These are phyloP conservation scores for Castanopsis chinensis DNA, from an alignment of 306 rosid genomes.

Conservation along the genomic window DNA sequence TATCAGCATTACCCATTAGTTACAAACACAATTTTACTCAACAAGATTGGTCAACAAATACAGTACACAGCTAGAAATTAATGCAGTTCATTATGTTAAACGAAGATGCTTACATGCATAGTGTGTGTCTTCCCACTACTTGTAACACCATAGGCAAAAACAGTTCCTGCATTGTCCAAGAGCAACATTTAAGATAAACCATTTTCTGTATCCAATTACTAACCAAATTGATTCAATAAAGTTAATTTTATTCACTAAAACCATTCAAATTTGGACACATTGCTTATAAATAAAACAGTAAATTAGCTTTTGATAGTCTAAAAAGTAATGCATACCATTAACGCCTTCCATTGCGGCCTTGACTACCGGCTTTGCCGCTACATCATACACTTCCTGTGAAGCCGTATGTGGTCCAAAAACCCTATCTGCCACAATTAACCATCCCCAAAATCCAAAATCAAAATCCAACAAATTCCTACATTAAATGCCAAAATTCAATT, in stretches of 20 bases:
- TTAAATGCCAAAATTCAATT: constrained; percentile 16
- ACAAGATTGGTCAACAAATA: not conserved
- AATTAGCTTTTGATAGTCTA: not conserved
- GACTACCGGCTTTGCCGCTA: constrained; percentile 94
- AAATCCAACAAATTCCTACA: constrained; percentile 10
- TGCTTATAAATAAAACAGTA: not conserved
- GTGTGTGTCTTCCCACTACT: constrained; percentile 99
- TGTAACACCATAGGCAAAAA: constrained; percentile 98
- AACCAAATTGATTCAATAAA: not conserved
- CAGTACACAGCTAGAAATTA: not conserved
- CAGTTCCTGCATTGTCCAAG: constrained; percentile 70
- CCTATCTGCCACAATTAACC: constrained; percentile 66
- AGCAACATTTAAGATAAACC: constrained; percentile 14
- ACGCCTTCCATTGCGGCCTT: constrained; percentile 99
- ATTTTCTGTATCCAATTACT: constrained; percentile 26
- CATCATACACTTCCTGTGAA: constrained; percentile 89
- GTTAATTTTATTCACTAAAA: not conserved
- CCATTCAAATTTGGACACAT: not conserved
- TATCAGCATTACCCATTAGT: not conserved
- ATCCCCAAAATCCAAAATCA: constrained; percentile 32
- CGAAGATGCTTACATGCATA: constrained; percentile 82
- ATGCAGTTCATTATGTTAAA: not conserved
- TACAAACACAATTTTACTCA: not conserved
- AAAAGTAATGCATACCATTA: constrained; percentile 58
- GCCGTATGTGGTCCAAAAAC: constrained; percentile 88